Evolutionary conservation across 306 rosid genomes (phyloP), one percentile per base, ranked within the genome.

Genomic region (Boehmeria nivea): DNA sequence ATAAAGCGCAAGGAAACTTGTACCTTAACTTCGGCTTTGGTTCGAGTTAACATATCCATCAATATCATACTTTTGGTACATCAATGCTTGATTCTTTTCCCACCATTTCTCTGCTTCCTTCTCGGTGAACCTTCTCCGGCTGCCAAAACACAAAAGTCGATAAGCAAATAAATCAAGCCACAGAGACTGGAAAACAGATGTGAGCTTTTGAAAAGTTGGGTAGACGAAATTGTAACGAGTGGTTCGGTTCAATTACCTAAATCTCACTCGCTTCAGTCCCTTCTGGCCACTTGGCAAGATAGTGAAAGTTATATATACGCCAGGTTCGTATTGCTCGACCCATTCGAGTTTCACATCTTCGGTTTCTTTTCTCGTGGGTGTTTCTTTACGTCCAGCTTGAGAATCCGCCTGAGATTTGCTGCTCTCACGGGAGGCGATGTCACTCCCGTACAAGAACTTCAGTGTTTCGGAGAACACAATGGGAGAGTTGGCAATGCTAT

Each of bases 91-190:
- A 74, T 88, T 88, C 76, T 67, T 81, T 69, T 80, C 96, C 96
- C 94, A 88, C 96, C 96, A 88, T n/a, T 19, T 54, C 63, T 69
- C 86, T 0, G 94, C 96, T 65, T 85, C 91, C 69, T 63, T 78
- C 65, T 80, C 83, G 0, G 81, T 57, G 63, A 85, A 88, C 51
- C 66, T 70, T 64, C 76, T 85, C 62, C 85, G 88, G 71, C 96
- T 88, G 81, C 73, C 58, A 68, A 59, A 44, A 52, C 36, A 21
- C 8, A 39, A 26, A 13, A 9, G 46, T 45, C 57, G 36, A 51
- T 17, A 54, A 54, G 43, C 17, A 21, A 11, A 36, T 55, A 3
- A 5, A n/a, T 52, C n/a, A 26, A 24, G 34, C 6, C 16, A 34
- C 53, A 8, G 8, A 9, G 22, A 18, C 4, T 8, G 9, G 22